Evolutionary conservation across 192 early-diverging fungal genomes (phyloP).

Genomic region (Anaeromyces robustus): DNA sequence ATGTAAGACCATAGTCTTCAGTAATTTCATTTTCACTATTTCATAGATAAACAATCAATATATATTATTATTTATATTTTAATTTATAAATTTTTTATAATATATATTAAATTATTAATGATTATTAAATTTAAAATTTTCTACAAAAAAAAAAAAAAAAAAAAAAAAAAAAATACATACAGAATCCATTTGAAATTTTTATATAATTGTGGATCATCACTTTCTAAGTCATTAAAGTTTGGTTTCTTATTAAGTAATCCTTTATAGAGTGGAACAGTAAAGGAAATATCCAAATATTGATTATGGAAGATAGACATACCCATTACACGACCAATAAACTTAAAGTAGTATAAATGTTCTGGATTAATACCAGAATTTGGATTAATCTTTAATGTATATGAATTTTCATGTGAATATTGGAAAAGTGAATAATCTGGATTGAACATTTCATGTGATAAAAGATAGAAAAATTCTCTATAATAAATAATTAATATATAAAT

Average conservation of each 20-base stretch:
- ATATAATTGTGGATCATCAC: constrained; percentile 82
- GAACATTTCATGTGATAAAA: constrained; percentile 97
- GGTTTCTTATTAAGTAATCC: constrained; percentile 85
- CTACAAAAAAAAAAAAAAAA: neutral
- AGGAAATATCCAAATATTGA: constrained; percentile 90
- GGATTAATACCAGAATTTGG: constrained; percentile 88
- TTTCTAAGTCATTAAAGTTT: constrained; percentile 78
- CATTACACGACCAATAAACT: constrained; percentile 92
- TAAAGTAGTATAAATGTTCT: constrained; percentile 96
- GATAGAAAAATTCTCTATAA: constrained; percentile 85
- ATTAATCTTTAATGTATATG: constrained; percentile 96
- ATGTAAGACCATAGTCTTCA: constrained; percentile 71
- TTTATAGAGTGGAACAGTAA: constrained; percentile 92
- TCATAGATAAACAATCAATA: too few species aligned
- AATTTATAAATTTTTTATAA: too few species aligned
- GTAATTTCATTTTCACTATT: constrained; percentile 73
- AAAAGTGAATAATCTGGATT: constrained; percentile 93
- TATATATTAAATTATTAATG: too few species aligned
- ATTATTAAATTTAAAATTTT: neutral
- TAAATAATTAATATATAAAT: neutral
- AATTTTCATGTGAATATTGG: constrained; percentile 95
- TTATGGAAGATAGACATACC: constrained; percentile 96
- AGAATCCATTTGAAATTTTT: constrained; percentile 87
- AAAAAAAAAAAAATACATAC: constrained; percentile 16
- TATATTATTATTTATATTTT: too few species aligned